Base-by-base conservation (phyloP, 495 filamentous ascomycete species). In the Annulohypoxylon bovei region DNA sequence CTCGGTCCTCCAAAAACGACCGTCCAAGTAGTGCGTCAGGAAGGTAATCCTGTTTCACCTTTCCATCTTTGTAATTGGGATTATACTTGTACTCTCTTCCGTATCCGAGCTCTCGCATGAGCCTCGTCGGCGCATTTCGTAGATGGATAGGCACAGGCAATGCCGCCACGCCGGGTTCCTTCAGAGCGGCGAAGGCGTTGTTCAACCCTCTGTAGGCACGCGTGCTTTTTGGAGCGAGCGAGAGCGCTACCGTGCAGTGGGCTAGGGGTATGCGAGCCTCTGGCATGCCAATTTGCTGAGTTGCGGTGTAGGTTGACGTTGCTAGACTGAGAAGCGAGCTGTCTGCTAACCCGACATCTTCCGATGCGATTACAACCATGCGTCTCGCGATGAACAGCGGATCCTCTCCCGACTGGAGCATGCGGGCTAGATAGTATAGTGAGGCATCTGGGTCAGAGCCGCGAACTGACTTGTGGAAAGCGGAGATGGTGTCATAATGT, bases 81-180 rank as follows among this genome's bases (percentile, higher is more conserved):
- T 96, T 96, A 78, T 99, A 99, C 75, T 99, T 99, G 77, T 99
- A 99, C 77, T 92, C 93, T 54, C 85, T 89, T 8, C 95, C 95
- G 70, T 93, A 93, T 1, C 93, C 94, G 50, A 98, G 79, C 74
- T 98, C 95, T 70, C 92, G 92, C 95, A 99, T 96, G 71, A 98
- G 73, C 72, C 88, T 86, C 6, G 95, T 98, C 1, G 94, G 94
- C 7, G 95, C 95, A 77, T 98, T 98, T 44, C 95, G 80, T 55
- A 99, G 79, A 80, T 99, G 95, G 37, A 96, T 77, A 22, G 95
- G 95, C 9, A 99, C 86, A 0, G 93, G 90, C 47, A 97, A 70
- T 2, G 86, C 86, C 0, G 93, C 94, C 3, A 95, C 82, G 0
- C 93, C 93, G 0, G 93, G 93, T 72, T 97, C 93, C 46, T 79